Evolutionary conservation across 1,139 yeast species (phyloP).

Genomic region (Geotrichum reessii): DNA sequence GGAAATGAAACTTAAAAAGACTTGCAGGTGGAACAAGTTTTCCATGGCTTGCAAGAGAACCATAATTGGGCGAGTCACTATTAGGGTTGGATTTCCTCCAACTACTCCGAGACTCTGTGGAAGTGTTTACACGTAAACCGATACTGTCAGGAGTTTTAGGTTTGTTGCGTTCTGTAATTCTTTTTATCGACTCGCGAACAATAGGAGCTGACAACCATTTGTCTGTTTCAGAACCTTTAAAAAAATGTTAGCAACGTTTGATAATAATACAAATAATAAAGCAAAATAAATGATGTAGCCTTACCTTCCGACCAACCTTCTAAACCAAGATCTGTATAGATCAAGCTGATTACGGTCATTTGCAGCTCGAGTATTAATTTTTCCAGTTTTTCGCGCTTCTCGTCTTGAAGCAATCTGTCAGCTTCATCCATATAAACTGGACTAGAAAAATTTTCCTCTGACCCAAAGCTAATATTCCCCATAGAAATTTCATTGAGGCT

Average conservation of each 20-base stretch:
- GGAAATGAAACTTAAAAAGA: constrained; percentile 20
- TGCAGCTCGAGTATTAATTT: constrained; percentile 26
- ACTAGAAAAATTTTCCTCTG: constrained; percentile 7
- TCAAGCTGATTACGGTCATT: constrained; percentile 29
- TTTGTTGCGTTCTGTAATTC: not conserved
- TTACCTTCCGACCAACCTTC: constrained; percentile 29
- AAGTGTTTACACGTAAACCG: constrained; percentile 4
- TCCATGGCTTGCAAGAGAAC: constrained; percentile 11
- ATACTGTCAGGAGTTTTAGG: not conserved
- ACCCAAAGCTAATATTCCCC: constrained; percentile 10
- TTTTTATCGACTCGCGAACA: constrained; percentile 23
- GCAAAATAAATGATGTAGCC: constrained; percentile 2
- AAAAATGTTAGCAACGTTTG: constrained; percentile 7
- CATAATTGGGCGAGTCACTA: constrained; percentile 12
- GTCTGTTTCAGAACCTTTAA: constrained; percentile 31
- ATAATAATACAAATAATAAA: too few relatives aligned
- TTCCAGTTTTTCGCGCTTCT: constrained; percentile 27
- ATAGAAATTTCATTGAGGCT: constrained; percentile 25
- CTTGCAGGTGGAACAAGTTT: constrained; percentile 3
- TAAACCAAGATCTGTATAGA: constrained; percentile 30
- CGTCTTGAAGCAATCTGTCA: constrained; percentile 33
- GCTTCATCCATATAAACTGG: constrained; percentile 24
- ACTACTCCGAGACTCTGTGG: constrained; percentile 6
- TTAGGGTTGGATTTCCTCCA: constrained; percentile 6
- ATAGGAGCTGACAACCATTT: too few relatives aligned